Base-by-base conservation (phyloP, 495 filamentous ascomycete species). In the Neurospora tetrasperma region DNA sequence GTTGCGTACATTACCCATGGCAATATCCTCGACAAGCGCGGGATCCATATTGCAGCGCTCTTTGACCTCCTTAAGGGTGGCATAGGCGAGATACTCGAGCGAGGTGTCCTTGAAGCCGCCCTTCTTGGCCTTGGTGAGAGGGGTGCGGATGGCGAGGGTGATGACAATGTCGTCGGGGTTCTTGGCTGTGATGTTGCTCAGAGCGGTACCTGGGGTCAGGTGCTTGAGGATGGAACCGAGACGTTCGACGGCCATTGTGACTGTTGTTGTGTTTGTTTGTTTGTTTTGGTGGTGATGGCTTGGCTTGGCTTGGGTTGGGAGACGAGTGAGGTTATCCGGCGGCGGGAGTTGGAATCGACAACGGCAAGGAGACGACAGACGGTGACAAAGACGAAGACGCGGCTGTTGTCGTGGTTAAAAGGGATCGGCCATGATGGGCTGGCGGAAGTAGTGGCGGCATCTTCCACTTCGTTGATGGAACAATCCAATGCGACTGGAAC, bases 141-240 rank as follows among this genome's bases (percentile, higher is more conserved):
- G 91, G 9, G 93, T 94, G 41, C 93, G 90, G 75, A 94, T 82
- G 8, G 92, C 91, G 66, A 92, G 86, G 18, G 93, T 96, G 76
- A 99, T 96, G 74, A 99, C 96, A 20, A 98, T 87, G 87, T 99
- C 96, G 82, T 99, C 96, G 73, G 94, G 89, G 81, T 95, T 96
- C 86, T 98, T 95, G 73, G 92, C 90, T 27, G 93, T 96, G 82
- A 94, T 98, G 77, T 70, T 70, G 62, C 54, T 85, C 69, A 98
- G 76, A 73, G 90, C 88, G 73, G 85, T 90, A 72, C 84, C 85
- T 20, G 92, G 92, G 72, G 90, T 90, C 76, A 98, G 85, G 79
- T 98, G 95, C 84, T 89, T 94, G 78, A 97, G 86, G 75, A 98
- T 92, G 42, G 91, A 95, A 77, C 84, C 91, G 48, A 98, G 89